Evolutionary conservation across 2,329 filamentous ascomycete genomes (phyloP).

Genomic region (Septoria linicola): DNA sequence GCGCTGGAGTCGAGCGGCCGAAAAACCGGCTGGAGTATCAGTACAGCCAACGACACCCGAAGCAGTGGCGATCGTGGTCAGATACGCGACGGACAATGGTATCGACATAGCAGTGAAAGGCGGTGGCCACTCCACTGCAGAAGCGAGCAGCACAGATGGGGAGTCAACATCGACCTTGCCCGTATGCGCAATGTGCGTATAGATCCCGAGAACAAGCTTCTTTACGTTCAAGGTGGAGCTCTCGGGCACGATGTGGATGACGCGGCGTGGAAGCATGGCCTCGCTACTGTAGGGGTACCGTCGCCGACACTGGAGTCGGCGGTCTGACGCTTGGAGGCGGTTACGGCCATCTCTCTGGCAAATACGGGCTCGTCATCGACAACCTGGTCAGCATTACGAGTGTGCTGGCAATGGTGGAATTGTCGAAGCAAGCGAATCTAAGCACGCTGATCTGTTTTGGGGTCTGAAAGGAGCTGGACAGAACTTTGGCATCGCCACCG

Average conservation of each 20-base stretch:
- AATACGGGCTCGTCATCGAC: constrained; percentile 56
- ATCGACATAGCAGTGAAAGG: constrained; percentile 56
- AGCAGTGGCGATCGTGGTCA: constrained; percentile 44
- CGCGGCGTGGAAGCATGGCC: constrained; percentile 49
- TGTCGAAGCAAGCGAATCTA: constrained; percentile 41
- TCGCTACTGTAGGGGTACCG: constrained; percentile 63
- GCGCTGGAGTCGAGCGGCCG: constrained; percentile 31
- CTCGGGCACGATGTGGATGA: constrained; percentile 43
- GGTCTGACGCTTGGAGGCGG: constrained; percentile 53
- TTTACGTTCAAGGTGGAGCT: constrained; percentile 25
- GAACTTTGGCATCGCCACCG: constrained; percentile 48
- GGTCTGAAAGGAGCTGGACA: constrained; percentile 46
- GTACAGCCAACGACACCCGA: constrained; percentile 44
- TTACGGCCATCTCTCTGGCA: constrained; percentile 50
- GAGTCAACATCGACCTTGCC: constrained; percentile 57
- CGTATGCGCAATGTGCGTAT: constrained; percentile 53
- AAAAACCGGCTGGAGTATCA: constrained; percentile 43
- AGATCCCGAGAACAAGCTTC: constrained; percentile 41
- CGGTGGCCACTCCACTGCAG: constrained; percentile 58
- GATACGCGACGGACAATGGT: constrained; percentile 45
- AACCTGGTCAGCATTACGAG: constrained; percentile 45
- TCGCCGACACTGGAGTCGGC: constrained; percentile 62
- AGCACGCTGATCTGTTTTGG: constrained; percentile 54
- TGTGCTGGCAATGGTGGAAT: constrained; percentile 45
- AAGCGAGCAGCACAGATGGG: constrained; percentile 52